These are phyloP conservation scores for Hygrophorus pudorinus DNA, from an alignment of 768 basidiomycete species.

Conservation along the genomic window DNA sequence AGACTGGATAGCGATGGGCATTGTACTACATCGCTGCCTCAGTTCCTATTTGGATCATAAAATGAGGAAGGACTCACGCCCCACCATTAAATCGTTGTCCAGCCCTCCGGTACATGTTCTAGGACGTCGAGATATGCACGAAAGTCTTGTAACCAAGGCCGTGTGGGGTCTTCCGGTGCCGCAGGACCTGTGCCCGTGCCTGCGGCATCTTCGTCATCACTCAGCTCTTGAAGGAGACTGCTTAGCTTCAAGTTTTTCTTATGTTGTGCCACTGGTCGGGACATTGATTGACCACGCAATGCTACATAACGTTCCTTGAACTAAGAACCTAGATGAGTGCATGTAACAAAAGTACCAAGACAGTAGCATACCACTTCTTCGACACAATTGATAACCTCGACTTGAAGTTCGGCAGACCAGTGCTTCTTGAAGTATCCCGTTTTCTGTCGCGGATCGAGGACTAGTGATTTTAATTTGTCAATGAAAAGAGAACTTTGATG, in stretches of 20 bases:
- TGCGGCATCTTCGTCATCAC: too few species aligned
- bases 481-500: background rate
- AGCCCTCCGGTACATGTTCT: slow-evolving; percentile 9
- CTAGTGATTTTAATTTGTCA: slow-evolving; percentile 8
- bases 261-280: too few species aligned
- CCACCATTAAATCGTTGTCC: slow-evolving; percentile 23
- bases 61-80: slow-evolving; percentile 16
- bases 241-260: too few species aligned
- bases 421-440: slow-evolving; percentile 16
- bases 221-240: too few species aligned
- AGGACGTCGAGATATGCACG: slow-evolving; percentile 13
- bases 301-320: slow-evolving; percentile 10
- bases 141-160: slow-evolving; percentile 15
- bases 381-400: slow-evolving; percentile 6
- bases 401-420: slow-evolving; percentile 15
- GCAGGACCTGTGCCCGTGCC: background rate
- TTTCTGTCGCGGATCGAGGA: slow-evolving; percentile 17
- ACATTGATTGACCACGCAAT: too few species aligned
- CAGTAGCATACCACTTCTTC: slow-evolving; percentile 12
- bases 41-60: background rate
- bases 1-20: slow-evolving; percentile 18
- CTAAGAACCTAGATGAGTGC: slow-evolving; percentile 2
- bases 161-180: slow-evolving; percentile 2
- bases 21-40: slow-evolving; percentile 13
- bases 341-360: background rate